Evolutionary conservation across 192 early-diverging fungal genomes (phyloP), one percentile per base, ranked within the genome.

Genomic region (Rhizophagus sp.): DNA sequence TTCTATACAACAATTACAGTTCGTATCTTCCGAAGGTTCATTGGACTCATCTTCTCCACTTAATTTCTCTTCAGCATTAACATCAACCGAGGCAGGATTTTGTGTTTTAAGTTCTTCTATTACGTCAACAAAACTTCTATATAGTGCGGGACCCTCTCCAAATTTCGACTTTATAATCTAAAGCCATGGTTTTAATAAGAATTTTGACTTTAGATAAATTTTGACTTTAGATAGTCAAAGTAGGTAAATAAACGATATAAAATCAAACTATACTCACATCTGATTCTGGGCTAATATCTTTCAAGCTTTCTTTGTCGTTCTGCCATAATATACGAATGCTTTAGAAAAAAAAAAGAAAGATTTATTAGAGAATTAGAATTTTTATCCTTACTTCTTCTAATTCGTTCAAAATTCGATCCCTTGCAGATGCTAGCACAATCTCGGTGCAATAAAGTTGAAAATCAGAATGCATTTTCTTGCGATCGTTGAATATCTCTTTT

Each of bases 361-460:
- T 71, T 79, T 71, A 33, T 62, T 79, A 8, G 25, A 27, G 52
- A 71, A 79, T 34, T 52, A 44, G 33, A 8, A 30, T 47, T 50
- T 8, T 57, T 36, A 24, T 71, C 68, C 78, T 79, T 79, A 79
- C 78, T 69, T 86, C 85, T 52, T 86, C 85, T 25, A 86, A 82
- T 75, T 86, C 83, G 19, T 44, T 70, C 68, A 84, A 64, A 27
- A 86, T 83, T 47, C 82, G 73, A 52, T 86, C 83, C 44, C 85
- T 83, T 30, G 85, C 83, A 61, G 85, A 82, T 50, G 76, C 78
- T 47, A 86, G 30, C 10, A 86, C 82, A 80, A 83, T 82, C 30
- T 86, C 85, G 69, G 81, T 86, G 10, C 83, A 86, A 52, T 75
- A 86, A 74, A 76, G 81, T n/a, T 81, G 81, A 52, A 86, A 79